Conservation (phyloP, 768 basidiomycete species). For the Pleurotus tuber-regium region DNA sequence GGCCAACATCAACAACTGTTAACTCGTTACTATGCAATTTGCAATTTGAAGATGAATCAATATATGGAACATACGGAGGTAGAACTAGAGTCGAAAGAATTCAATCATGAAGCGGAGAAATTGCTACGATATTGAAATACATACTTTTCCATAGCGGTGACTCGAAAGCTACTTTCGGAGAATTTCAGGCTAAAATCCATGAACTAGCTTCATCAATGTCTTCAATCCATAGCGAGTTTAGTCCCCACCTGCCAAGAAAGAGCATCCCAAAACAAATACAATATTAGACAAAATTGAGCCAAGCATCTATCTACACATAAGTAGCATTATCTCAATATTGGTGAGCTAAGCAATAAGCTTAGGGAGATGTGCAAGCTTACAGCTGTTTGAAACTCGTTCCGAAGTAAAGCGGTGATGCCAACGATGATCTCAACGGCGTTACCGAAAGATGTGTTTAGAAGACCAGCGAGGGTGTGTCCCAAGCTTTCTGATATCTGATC, state of each 20-base stretch:
- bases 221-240: background rate
- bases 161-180: constrained; percentile 70
- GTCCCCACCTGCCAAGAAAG: constrained; percentile 76
- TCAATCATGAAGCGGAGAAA: background rate
- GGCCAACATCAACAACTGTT: constrained; percentile 85
- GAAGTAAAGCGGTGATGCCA: constrained; percentile 78
- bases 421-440: constrained; percentile 91
- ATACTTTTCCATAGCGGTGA: constrained; percentile 85
- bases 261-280: constrained; percentile 86
- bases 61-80: background rate
- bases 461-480: constrained; percentile 82
- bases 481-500: constrained; percentile 77
- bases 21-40: constrained; percentile 13
- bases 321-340: too few species aligned
- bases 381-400: constrained; percentile 81
- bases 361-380: constrained; percentile 36
- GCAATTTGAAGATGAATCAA: background rate
- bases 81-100: constrained; percentile 3
- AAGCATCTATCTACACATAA: too few species aligned
- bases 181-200: constrained; percentile 71
- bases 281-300: constrained; percentile 91
- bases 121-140: constrained; percentile 28
- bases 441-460: constrained; percentile 83
- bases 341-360: background rate
- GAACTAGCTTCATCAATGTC: background rate